Base-by-base conservation (phyloP, 345 rosid genomes). In the Hibiscus trionum region DNA sequence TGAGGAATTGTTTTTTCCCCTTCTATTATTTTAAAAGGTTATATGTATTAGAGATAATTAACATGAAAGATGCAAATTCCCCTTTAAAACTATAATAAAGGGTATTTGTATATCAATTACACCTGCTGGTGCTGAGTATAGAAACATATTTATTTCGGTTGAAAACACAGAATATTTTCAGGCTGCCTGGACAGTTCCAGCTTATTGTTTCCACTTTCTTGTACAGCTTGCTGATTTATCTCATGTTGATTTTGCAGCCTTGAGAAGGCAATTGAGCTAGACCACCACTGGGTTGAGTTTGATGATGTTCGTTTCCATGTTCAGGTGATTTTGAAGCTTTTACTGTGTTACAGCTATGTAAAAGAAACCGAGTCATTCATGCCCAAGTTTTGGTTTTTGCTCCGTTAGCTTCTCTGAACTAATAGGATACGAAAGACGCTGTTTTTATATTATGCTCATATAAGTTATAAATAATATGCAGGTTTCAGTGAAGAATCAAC, bases 281-380 rank as follows among this genome's bases (percentile, higher is more conserved):
- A 96, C 77, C 86, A 89, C 76, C 91, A 91, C 21, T 93, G 97
- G 97, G 89, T 93, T 59, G 99, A 93, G 75, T 96, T 96, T 64
- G 93, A 86, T 76, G 99, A 96, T 76, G 81, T 96, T 67, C 97
- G 93, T 73, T 96, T 89, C 79, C 98, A 96, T 80, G 76, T 93
- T 72, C 98, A 89, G 99, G 99, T 96, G 72, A 81, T 68, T 47
- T 16, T 6, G 12, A 56, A 47, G 3, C 58, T 26, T 31, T 33
- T 42, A 14, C 37, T 39, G 7, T 63, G 57, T 31, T 26, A 9
- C 35, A 47, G 60, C 52, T 52, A 26, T 58, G 4, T 19, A 73
- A 52, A 17, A 49, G 47, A 52, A 73, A 49, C 14, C n/a, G 12
- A 55, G 44, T 57, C 11, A 15, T 77, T 17, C 42, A 59, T 71